Conservation (phyloP, 1,139 yeast species). For the Diutina sp. region DNA sequence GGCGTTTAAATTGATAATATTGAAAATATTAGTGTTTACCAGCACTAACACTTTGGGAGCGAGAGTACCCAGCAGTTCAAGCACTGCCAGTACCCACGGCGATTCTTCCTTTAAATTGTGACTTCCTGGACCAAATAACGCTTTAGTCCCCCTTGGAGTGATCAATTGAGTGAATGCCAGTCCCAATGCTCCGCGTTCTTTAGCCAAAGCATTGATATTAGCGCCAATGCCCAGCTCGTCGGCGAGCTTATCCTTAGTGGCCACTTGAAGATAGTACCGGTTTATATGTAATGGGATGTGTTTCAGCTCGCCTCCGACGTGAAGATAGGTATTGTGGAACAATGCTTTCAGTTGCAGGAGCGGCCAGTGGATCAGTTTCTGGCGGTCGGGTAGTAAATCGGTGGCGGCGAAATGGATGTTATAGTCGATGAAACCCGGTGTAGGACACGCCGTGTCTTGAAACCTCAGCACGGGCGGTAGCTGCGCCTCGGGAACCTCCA, state of each 20-base stretch:
- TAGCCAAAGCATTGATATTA: constrained; percentile 35
- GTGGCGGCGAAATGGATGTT: background rate
- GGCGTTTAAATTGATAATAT: background rate
- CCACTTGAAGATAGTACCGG: background rate
- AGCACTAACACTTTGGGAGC: constrained; percentile 3
- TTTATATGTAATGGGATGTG: background rate
- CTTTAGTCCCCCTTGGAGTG: background rate
- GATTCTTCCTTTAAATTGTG: constrained; percentile 3
- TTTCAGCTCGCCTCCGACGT: background rate
- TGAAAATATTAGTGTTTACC: background rate
- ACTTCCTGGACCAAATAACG: constrained; percentile 6
- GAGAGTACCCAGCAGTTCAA: background rate
- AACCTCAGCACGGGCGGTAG: background rate
- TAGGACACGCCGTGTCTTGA: background rate
- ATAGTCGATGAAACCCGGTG: background rate
- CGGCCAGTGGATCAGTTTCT: background rate
- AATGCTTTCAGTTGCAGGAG: background rate
- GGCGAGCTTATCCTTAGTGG: background rate
- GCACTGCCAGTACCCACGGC: background rate
- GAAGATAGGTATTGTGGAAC: background rate
- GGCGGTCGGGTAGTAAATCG: background rate
- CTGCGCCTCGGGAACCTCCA: background rate
- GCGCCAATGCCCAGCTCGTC: constrained; percentile 26
- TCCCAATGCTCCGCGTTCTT: constrained; percentile 19
- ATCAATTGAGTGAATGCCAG: background rate